These are phyloP conservation scores for Erythrophleum fordii DNA, from an alignment of 306 rosid genomes.

Conservation along the genomic window DNA sequence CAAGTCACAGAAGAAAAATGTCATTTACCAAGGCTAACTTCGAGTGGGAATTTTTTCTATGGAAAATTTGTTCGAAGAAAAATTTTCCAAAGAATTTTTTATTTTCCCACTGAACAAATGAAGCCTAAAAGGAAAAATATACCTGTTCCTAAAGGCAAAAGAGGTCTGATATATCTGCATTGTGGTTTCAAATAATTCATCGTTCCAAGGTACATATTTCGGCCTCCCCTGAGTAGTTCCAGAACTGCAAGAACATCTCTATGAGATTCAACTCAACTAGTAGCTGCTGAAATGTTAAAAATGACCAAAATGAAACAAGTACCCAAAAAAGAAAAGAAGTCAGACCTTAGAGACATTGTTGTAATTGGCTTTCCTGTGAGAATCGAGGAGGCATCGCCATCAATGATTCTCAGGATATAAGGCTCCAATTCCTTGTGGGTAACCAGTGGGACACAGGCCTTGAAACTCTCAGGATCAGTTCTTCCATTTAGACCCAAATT, in stretches of 20 bases:
- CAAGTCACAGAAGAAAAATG: not conserved
- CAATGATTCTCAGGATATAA: conserved; percentile 68
- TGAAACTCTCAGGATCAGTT: conserved; percentile 83
- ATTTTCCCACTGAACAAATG: not conserved
- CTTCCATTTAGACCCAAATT: conserved; percentile 70
- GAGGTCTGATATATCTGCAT: conserved; percentile 78
- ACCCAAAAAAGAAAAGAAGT: not conserved
- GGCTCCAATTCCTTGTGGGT: conserved; percentile 75
- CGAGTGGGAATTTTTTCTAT: not conserved
- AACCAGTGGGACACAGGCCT: conserved; percentile 75
- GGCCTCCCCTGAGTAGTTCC: conserved; percentile 94
- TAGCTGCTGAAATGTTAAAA: not conserved
- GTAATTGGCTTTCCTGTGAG: conserved; percentile 88
- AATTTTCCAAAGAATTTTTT: not conserved
- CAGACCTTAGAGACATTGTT: conserved; percentile 76
- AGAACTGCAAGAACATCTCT: conserved; percentile 65
- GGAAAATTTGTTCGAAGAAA: not conserved
- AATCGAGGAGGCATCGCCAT: conserved; percentile 68
- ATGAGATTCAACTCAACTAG: conserved; percentile 25
- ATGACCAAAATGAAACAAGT: not conserved
- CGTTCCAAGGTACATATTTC: conserved; percentile 85
- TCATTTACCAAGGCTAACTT: not conserved
- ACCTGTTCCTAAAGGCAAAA: conserved; percentile 90
- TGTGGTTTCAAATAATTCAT: conserved; percentile 78
- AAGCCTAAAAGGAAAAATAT: not conserved